Conservation (phyloP, 371 early-diverging fungal species). For the Saksenaea vasiformis region DNA sequence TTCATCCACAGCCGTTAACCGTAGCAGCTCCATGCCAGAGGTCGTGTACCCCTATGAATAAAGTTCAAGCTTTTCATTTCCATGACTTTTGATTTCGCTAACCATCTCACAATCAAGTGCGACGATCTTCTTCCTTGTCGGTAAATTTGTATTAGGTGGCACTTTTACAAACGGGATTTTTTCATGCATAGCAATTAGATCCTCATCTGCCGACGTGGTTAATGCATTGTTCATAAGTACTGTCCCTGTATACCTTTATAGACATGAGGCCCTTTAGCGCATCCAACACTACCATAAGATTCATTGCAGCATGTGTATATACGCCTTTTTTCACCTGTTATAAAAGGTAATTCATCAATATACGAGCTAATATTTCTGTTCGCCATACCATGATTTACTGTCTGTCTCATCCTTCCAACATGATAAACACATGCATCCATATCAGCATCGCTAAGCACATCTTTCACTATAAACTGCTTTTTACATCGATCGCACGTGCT, state of each 20-base stretch:
- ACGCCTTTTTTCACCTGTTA: conserved; percentile 41
- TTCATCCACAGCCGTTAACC: conserved; percentile 55
- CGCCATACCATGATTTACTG: conserved; percentile 29
- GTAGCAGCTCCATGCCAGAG: conserved; percentile 58
- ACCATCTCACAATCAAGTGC: conserved; percentile 58
- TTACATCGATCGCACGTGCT: conserved; percentile 55
- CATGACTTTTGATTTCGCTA: not conserved
- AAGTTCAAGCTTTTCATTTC: not conserved
- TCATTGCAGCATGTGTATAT: conserved; percentile 53
- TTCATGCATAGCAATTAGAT: conserved; percentile 29
- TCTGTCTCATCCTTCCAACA: conserved; percentile 29
- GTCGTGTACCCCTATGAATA: conserved; percentile 45
- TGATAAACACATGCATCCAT: conserved; percentile 46
- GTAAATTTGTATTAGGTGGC: conserved; percentile 12
- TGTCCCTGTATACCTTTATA: conserved; percentile 33
- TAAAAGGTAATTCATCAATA: not conserved
- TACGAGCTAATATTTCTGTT: not conserved
- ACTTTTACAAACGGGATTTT: conserved; percentile 47
- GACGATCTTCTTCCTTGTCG: conserved; percentile 21
- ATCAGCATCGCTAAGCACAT: conserved; percentile 30
- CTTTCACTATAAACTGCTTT: conserved; percentile 40
- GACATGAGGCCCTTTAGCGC: conserved; percentile 54
- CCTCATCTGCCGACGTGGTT: conserved; percentile 15
- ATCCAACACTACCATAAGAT: conserved; percentile 45
- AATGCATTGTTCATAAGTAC: not conserved